phyloP scores from a whole-genome alignment of 768 basidiomycete species.

The Psilocybe subaeruginosa region DNA sequence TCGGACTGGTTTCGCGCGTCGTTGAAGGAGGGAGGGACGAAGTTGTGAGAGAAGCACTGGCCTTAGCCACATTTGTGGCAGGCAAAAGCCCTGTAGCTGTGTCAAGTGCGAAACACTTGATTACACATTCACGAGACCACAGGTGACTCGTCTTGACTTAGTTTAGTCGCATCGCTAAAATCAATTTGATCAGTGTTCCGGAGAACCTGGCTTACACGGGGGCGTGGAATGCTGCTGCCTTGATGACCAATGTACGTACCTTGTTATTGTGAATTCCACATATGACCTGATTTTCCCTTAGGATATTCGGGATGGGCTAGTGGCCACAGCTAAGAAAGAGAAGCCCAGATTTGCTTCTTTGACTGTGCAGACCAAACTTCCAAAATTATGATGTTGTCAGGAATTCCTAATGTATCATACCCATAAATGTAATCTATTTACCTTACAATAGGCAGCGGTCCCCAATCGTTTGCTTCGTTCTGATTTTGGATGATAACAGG shows the following conservation, averaged over 20 bases:
- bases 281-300: conserved; percentile 14
- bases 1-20: conserved; percentile 78
- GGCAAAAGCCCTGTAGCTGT: conserved; percentile 82
- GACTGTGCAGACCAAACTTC: conserved; percentile 20
- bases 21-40: conserved; percentile 67
- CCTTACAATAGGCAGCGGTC: background rate
- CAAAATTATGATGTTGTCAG: conserved; percentile 19
- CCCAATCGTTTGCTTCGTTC: too few relatives aligned
- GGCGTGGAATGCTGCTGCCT: conserved; percentile 45
- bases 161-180: background rate
- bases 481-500: too few relatives aligned
- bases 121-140: conserved; percentile 81
- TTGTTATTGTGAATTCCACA: background rate
- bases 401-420: background rate
- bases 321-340: conserved; percentile 34
- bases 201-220: conserved; percentile 49
- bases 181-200: conserved; percentile 30
- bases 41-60: conserved; percentile 69
- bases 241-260: conserved; percentile 40
- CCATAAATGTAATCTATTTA: background rate
- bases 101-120: conserved; percentile 72
- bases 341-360: conserved; percentile 31
- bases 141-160: conserved; percentile 39
- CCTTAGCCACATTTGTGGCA: conserved; percentile 67
- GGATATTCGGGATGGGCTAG: conserved; percentile 41